A percentile compares a stretch with the other conserved stretches of the same genome.
phyloP scores from a whole-genome alignment of 352 stramenopile species.

The Globisporangium nagaii region DNA sequence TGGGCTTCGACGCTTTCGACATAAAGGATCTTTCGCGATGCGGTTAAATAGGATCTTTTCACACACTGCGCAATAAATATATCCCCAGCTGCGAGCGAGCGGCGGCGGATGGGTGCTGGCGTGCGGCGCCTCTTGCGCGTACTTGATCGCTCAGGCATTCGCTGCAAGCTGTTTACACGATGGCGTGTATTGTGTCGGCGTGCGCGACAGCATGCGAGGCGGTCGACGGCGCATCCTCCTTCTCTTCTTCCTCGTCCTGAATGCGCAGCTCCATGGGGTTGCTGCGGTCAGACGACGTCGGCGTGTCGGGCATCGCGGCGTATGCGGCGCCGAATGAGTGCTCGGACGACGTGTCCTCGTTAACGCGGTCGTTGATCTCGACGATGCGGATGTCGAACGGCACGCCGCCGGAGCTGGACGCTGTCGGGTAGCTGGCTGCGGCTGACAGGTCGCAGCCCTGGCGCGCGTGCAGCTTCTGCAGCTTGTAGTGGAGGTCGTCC shows the following conservation, averaged over 20 bases:
- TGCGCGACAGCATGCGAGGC: not conserved
- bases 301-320: slow-evolving; percentile 6
- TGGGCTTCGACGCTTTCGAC: not conserved
- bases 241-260: slow-evolving; percentile 13
- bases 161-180: not conserved
- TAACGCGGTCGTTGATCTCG: slow-evolving; percentile 34
- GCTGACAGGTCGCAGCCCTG: not conserved
- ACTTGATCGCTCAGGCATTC: not conserved
- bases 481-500: slow-evolving; percentile 43
- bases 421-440: not conserved
- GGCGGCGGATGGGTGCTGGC: no score
- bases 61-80: not conserved
- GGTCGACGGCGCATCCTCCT: not conserved
- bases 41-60: not conserved
- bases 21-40: not conserved
- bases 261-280: slow-evolving; percentile 4
- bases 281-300: not conserved
- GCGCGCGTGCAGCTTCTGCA: slow-evolving; percentile 39
- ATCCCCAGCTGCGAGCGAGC: not conserved
- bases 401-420: slow-evolving; percentile 12
- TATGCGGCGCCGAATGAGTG: slow-evolving; percentile 7
- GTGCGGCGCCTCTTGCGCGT: not conserved
- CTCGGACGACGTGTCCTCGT: slow-evolving; percentile 13
- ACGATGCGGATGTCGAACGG: slow-evolving; percentile 42
- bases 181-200: not conserved